phyloP scores from a whole-genome alignment of 208 protist genomes.

The Leishmania tropica region DNA sequence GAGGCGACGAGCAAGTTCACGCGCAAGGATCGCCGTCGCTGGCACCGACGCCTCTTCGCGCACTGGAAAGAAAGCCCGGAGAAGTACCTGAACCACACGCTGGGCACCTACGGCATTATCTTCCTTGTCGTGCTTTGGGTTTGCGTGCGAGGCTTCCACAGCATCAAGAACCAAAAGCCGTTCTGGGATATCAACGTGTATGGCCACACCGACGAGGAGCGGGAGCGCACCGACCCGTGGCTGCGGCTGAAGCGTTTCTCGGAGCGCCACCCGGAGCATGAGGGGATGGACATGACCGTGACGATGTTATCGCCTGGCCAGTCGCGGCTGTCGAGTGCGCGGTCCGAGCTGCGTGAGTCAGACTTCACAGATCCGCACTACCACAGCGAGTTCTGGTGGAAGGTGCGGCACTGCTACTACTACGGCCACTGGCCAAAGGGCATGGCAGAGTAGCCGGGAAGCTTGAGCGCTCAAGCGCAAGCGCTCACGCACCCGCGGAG shows the following conservation, averaged over 20 bases:
- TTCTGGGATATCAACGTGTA: slow-evolving; percentile 90
- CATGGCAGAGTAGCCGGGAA: slow-evolving; percentile 54
- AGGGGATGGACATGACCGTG: slow-evolving; percentile 58
- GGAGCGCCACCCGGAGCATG: slow-evolving; percentile 86
- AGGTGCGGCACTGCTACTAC: slow-evolving; percentile 78
- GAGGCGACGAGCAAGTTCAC: slow-evolving; percentile 81
- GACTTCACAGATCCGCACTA: slow-evolving; percentile 90
- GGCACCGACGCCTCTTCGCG: slow-evolving; percentile 73
- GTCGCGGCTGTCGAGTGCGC: slow-evolving; percentile 66
- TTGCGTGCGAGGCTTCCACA: slow-evolving; percentile 77
- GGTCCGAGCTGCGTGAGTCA: slow-evolving; percentile 81
- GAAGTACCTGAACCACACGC: slow-evolving; percentile 71
- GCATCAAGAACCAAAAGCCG: slow-evolving; percentile 87
- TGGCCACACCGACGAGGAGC: slow-evolving; percentile 67
- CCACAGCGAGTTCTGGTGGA: slow-evolving; percentile 91
- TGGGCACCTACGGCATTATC: slow-evolving; percentile 69
- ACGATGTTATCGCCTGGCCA: slow-evolving; percentile 88
- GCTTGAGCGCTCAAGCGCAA: not conserved
- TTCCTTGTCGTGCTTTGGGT: slow-evolving; percentile 69
- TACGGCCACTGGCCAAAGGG: slow-evolving; percentile 92
- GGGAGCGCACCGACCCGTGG: slow-evolving; percentile 60
- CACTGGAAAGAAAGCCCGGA: slow-evolving; percentile 89
- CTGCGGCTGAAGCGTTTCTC: slow-evolving; percentile 83
- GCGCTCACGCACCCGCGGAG: not conserved
- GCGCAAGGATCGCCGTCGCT: slow-evolving; percentile 79